Conservation (phyloP, 805 yeast genomes). For the Wickerhamiella brachini region DNA sequence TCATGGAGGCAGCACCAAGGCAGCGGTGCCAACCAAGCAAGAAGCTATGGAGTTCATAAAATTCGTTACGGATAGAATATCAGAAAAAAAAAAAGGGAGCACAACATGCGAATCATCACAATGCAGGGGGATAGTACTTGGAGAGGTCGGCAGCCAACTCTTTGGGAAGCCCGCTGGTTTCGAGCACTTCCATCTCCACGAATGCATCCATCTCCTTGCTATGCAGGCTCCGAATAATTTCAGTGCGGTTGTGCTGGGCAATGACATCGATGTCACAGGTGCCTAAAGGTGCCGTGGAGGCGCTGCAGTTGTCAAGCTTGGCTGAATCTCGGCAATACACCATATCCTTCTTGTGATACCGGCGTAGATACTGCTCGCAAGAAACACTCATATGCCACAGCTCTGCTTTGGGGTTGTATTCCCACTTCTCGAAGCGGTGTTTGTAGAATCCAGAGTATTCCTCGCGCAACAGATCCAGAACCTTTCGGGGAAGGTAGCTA, state of each 20-base stretch:
- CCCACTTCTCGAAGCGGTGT: conserved; percentile 15
- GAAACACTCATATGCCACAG: conserved; percentile 9
- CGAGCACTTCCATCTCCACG: neutral
- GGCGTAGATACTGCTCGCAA: neutral
- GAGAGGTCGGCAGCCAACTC: neutral
- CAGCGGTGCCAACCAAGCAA: neutral
- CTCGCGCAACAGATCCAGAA: conserved; percentile 24
- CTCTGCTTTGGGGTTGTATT: conserved; percentile 7
- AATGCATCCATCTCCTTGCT: neutral
- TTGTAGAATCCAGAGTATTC: conserved; percentile 25
- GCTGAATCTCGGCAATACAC: neutral
- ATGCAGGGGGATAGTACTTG: neutral
- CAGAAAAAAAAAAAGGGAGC: neutral
- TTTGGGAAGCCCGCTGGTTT: neutral
- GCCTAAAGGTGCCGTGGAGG: neutral
- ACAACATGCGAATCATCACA: neutral
- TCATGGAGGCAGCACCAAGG: too few relatives aligned
- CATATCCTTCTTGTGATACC: neutral
- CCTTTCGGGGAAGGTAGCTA: conserved; percentile 33
- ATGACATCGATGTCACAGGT: neutral
- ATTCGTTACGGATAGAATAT: neutral
- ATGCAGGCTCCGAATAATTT: neutral
- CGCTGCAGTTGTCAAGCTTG: neutral
- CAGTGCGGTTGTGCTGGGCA: neutral
- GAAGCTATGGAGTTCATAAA: neutral